Evolutionary conservation across 1,284 basidiomycete genomes (phyloP).

Genomic region (Singerocomus rubriflavus): DNA sequence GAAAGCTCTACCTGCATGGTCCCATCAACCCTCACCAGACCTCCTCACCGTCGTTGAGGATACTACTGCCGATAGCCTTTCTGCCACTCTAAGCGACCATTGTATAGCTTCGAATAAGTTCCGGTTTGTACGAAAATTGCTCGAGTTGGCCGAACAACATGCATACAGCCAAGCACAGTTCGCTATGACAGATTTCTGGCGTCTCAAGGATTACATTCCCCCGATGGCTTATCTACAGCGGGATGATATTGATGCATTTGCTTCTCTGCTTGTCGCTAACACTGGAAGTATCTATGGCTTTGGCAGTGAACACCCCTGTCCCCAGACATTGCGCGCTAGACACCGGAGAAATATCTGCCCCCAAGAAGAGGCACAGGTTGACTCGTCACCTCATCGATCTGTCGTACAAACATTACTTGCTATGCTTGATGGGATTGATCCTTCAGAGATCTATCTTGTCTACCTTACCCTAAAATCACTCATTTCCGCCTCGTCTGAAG

Average conservation of each 20-base stretch:
- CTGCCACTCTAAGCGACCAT: conserved; percentile 51
- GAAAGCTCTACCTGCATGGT: conserved; percentile 70
- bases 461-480: conserved; percentile 64
- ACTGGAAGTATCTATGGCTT: conserved; percentile 60
- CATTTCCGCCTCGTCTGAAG: conserved; percentile 42
- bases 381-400: conserved; percentile 41
- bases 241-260: conserved; percentile 72
- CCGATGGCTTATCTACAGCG: conserved; percentile 46
- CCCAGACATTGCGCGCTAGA: conserved; percentile 39
- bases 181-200: conserved; percentile 71
- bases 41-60: conserved; percentile 45
- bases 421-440: conserved; percentile 54
- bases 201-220: conserved; percentile 73
- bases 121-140: conserved; percentile 62
- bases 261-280: conserved; percentile 62
- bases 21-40: conserved; percentile 49
- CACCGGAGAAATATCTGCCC: conserved; percentile 36
- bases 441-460: conserved; percentile 50
- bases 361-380: conserved; percentile 18
- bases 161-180: conserved; percentile 46
- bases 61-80: conserved; percentile 46
- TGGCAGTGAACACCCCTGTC: conserved; percentile 44
- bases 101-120: conserved; percentile 70
- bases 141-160: conserved; percentile 41
- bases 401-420: conserved; percentile 53